Base-by-base conservation (phyloP, 495 filamentous ascomycete species). In the Lasiosphaeris hirsuta region DNA sequence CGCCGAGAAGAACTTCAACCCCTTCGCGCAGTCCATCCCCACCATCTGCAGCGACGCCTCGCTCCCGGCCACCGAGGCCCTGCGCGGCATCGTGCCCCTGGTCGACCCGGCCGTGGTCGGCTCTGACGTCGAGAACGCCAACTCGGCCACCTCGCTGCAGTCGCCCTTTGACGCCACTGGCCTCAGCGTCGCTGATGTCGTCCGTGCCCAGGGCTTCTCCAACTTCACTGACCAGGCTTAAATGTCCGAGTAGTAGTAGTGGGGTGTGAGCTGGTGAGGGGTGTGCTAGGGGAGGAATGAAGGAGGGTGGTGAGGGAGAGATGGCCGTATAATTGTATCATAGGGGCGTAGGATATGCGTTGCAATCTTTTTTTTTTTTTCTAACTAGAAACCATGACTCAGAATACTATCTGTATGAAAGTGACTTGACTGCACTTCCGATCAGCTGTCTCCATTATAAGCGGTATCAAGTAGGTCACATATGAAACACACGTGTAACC, bases 1-100 rank as follows among this genome's bases (percentile, higher is more conserved):
- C n/a, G 82, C 84, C 14, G 84, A 86, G 72, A 81, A 84, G 72
- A 86, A 86, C 79, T 82, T 82, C 74, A 86, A 86, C 70, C 80
- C 81, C 14, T 84, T 79, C 56, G 78, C 63, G n/a, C 75, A 79
- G 53, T 62, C 62, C n/a, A 70, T 80, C 15, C 84, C 83, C 39
- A 78, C 73, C 51, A 77, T 86, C 63, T 86, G 84, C 68, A 70
- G 63, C 19, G 79, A 86, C 57, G 63, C 81, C 8, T 68, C 72
- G 15, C 78, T 86, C 3, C 84, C 84, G 0, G 75, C 70, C 7
- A 84, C 78, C 10, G 59, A 64, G 18, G 78, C 70, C 39, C 74
- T 86, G 34, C 71, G 82, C 19, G 84, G 84, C 34, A 83, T 86
- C 53, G 71, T 84, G 10, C 83, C 84, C 33, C 68, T 83, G 2